Percentiles rank a stretch among this genome's conserved stretches.
phyloP scores from a whole-genome alignment of 768 basidiomycete genomes.

The Terana coerulea region DNA sequence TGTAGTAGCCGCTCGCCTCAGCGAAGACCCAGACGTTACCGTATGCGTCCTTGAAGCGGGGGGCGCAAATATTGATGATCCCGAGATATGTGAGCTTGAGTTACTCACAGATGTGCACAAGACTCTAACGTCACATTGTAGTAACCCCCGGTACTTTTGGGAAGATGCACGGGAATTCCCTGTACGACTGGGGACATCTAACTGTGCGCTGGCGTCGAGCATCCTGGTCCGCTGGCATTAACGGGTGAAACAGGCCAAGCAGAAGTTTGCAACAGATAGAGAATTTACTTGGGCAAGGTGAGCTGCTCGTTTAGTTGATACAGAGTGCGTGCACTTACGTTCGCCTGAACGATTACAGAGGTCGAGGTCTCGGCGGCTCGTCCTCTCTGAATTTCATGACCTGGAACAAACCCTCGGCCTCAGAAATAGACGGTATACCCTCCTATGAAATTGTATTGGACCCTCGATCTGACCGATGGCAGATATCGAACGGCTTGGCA shows the following conservation, averaged over 20 bases:
- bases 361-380: slow-evolving; percentile 24
- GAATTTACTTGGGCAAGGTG: not conserved
- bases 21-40: slow-evolving; percentile 18
- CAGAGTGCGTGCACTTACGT: too few species aligned
- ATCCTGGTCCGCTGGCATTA: not conserved
- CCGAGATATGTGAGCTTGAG: not conserved
- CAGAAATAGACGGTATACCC: slow-evolving; percentile 20
- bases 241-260: not conserved
- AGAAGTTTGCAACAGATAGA: not conserved
- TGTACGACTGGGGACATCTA: slow-evolving; percentile 16
- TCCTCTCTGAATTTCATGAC: slow-evolving; percentile 22
- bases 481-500: slow-evolving; percentile 18
- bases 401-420: slow-evolving; percentile 18
- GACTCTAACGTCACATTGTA: not conserved
- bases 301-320: not conserved
- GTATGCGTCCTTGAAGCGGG: slow-evolving; percentile 22
- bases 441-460: not conserved
- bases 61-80: slow-evolving; percentile 7
- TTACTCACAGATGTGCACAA: not conserved
- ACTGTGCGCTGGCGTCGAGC: slow-evolving; percentile 13
- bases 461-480: not conserved
- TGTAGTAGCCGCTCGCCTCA: slow-evolving; percentile 34
- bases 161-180: slow-evolving; percentile 16
- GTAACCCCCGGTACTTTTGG: slow-evolving; percentile 16
- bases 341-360: slow-evolving; percentile 6